These are phyloP conservation scores for Pistacia integerrima DNA, from an alignment of 345 rosid species.

Conservation along the genomic window DNA sequence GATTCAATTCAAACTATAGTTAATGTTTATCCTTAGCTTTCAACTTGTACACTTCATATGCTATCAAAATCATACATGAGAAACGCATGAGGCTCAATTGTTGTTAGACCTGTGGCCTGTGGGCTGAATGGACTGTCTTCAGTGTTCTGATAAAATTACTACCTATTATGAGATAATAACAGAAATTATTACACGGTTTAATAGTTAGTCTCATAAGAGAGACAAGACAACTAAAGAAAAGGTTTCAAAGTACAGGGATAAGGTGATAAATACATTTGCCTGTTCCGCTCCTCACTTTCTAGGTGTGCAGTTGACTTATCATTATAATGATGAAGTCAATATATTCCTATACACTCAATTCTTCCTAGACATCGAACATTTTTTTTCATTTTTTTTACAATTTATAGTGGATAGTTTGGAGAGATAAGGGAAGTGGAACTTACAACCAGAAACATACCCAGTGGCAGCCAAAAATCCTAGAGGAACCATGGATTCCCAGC, in stretches of 20 bases:
- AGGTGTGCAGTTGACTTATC: not conserved
- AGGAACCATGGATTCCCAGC: constrained; percentile 66
- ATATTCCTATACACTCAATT: not conserved
- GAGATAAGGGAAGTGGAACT: not conserved
- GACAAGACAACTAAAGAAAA: not conserved
- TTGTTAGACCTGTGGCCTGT: not conserved
- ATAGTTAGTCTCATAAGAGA: not conserved
- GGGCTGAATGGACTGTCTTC: not conserved
- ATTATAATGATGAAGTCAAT: not conserved
- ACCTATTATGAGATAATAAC: not conserved
- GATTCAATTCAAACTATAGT: not conserved
- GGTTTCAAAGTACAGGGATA: too few relatives aligned
- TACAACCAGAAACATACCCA: constrained; percentile 40
- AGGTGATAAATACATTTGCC: too few relatives aligned
- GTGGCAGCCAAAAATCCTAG: constrained; percentile 66
- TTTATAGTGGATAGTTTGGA: not conserved
- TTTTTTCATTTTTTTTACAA: constrained; percentile 4
- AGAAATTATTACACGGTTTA: not conserved
- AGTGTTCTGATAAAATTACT: not conserved
- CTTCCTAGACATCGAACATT: not conserved
- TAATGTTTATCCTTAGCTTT: too few relatives aligned
- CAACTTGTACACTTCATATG: not conserved
- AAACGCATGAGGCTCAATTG: not conserved
- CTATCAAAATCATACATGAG: not conserved
- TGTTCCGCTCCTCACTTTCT: not conserved